Conservation (phyloP, 2,329 filamentous ascomycete species). For the Aureobasidium sp. region DNA sequence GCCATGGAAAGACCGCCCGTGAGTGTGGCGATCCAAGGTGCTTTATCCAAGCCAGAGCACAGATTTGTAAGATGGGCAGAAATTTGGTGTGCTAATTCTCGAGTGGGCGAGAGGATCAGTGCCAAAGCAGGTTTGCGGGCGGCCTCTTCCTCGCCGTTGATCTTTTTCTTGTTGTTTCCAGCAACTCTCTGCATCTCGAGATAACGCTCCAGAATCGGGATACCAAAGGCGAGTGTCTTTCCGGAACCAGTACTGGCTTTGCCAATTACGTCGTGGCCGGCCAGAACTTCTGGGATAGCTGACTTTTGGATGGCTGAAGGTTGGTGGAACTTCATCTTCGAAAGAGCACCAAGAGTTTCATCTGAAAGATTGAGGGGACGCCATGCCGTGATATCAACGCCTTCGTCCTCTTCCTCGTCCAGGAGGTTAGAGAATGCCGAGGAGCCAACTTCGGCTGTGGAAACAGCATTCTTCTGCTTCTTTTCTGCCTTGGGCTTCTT, state of each 20-base stretch:
- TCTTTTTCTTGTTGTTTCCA: conserved; percentile 23
- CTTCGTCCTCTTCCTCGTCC: conserved; percentile 45
- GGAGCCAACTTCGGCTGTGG: conserved; percentile 18
- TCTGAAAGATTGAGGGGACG: conserved; percentile 64
- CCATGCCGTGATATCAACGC: conserved; percentile 73
- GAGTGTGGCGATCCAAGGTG: conserved; percentile 65
- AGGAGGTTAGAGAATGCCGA: conserved; percentile 46
- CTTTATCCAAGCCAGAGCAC: conserved; percentile 55
- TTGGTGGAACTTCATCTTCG: conserved; percentile 69
- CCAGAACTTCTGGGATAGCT: conserved; percentile 73
- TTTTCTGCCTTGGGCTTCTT: conserved; percentile 17
- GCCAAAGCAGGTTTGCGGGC: conserved; percentile 52
- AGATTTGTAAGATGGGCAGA: conserved; percentile 73
- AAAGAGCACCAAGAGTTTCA: conserved; percentile 63
- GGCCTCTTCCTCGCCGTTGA: conserved; percentile 19
- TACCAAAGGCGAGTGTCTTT: conserved; percentile 90
- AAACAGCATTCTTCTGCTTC: conserved; percentile 21
- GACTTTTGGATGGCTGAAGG: conserved; percentile 77
- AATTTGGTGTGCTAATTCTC: conserved; percentile 90
- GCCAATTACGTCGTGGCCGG: conserved; percentile 84
- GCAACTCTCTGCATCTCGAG: conserved; percentile 43
- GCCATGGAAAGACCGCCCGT: conserved; percentile 91
- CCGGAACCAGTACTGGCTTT: conserved; percentile 96
- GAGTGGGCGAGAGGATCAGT: conserved; percentile 80
- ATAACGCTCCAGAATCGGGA: conserved; percentile 84